phyloP scores from a whole-genome alignment of 1,284 basidiomycete species.

The Waitea zeae region DNA sequence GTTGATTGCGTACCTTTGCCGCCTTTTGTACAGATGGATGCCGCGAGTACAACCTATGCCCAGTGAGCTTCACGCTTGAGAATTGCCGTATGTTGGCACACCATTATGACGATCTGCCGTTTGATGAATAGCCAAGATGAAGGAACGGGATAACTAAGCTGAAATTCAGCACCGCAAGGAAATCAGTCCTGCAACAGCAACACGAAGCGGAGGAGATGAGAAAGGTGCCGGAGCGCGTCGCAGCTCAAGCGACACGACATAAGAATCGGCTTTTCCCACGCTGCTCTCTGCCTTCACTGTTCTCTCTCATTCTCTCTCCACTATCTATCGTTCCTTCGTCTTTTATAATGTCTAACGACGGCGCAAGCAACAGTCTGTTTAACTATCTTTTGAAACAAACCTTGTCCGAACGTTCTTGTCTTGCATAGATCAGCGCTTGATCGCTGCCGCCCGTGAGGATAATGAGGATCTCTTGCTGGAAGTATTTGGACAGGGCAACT shows the following conservation, averaged over 20 bases:
- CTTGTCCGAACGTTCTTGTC: not conserved
- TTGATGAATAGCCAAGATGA: not conserved
- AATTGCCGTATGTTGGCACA: not conserved
- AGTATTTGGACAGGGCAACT: conserved; percentile 34
- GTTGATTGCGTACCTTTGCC: conserved; percentile 64
- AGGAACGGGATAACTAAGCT: not conserved
- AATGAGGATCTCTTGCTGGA: conserved; percentile 53
- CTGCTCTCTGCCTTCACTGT: not conserved
- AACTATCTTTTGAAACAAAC: not conserved
- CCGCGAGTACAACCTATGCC: conserved; percentile 86
- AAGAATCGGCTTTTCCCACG: not conserved
- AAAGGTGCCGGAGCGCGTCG: not conserved
- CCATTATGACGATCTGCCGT: not conserved
- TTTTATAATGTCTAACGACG: not conserved
- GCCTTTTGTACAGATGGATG: conserved; percentile 87
- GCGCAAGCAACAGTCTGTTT: not conserved
- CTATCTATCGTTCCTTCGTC: not conserved
- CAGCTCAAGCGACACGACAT: no score
- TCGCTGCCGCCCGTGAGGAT: conserved; percentile 62
- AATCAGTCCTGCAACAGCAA: no score
- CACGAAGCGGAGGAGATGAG: not conserved
- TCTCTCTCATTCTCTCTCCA: not conserved
- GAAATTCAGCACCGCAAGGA: not conserved
- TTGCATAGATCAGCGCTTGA: conserved; percentile 46
- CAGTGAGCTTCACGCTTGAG: not conserved